Evolutionary conservation across 768 basidiomycete genomes (phyloP).

Genomic region (Suillus placidus): DNA sequence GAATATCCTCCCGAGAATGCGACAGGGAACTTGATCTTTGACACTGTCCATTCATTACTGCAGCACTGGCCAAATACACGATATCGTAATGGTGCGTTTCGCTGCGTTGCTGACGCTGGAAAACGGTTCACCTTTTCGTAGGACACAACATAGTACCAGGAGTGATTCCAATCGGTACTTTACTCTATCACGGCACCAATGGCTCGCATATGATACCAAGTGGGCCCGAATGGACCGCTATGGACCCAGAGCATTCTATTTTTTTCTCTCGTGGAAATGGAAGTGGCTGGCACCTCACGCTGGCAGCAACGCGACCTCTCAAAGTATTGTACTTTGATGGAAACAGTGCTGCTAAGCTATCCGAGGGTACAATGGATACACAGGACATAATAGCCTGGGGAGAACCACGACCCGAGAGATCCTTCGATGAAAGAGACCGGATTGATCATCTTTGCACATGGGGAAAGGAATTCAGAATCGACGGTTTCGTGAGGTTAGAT

Average conservation of each 20-base stretch:
- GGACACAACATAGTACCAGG: slow-evolving; percentile 38
- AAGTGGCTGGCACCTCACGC: slow-evolving; percentile 26
- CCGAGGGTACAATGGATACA: slow-evolving; percentile 33
- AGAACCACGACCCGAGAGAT: slow-evolving; percentile 20
- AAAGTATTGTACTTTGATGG: slow-evolving; percentile 19
- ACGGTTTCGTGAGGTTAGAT: slow-evolving; percentile 35
- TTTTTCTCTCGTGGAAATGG: slow-evolving; percentile 33
- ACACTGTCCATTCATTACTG: slow-evolving; percentile 35
- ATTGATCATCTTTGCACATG: slow-evolving; percentile 37
- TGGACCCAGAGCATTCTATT: slow-evolving; percentile 36
- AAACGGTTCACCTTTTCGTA: slow-evolving; percentile 3
- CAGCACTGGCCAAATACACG: slow-evolving; percentile 44
- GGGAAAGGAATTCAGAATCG: slow-evolving; percentile 33
- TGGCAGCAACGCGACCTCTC: slow-evolving; percentile 15
- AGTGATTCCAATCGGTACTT: slow-evolving; percentile 37
- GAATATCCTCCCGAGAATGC: slow-evolving; percentile 26
- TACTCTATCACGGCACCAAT: slow-evolving; percentile 37
- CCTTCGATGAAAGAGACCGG: slow-evolving; percentile 24
- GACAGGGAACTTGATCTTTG: slow-evolving; percentile 39
- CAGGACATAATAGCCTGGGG: slow-evolving; percentile 42
- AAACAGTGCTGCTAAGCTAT: slow-evolving; percentile 18
- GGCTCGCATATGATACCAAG: slow-evolving; percentile 21
- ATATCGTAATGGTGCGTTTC: slow-evolving; percentile 33
- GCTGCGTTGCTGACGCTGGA: not conserved
- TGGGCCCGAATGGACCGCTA: slow-evolving; percentile 32